Evolutionary conservation across 2,329 filamentous ascomycete genomes (phyloP).

Genomic region (Fusarium oxysporum): DNA sequence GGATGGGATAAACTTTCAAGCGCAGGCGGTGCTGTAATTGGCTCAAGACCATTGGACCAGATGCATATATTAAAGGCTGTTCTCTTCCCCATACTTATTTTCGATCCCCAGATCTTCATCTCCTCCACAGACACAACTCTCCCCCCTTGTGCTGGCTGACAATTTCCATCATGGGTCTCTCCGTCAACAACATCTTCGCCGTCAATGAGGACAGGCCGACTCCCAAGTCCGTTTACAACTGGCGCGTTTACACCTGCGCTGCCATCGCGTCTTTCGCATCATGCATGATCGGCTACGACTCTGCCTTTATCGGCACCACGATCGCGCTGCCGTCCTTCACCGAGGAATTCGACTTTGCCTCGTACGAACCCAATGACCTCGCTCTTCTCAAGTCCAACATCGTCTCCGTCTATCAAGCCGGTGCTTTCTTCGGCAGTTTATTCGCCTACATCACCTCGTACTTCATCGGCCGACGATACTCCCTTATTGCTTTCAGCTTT

Average conservation of each 20-base stretch:
- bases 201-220: slow-evolving; percentile 68
- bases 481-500: slow-evolving; percentile 68
- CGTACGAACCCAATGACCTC: slow-evolving; percentile 59
- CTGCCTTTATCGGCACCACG: slow-evolving; percentile 83
- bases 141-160: neutral
- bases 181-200: slow-evolving; percentile 58
- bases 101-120: neutral
- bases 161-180: neutral
- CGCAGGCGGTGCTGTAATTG: neutral
- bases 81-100: neutral
- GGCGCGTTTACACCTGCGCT: slow-evolving; percentile 67
- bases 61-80: neutral
- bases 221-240: slow-evolving; percentile 68
- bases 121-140: neutral
- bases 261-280: slow-evolving; percentile 67
- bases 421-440: slow-evolving; percentile 84
- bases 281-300: slow-evolving; percentile 72
- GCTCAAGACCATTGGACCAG: neutral
- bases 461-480: slow-evolving; percentile 74
- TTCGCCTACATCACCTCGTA: slow-evolving; percentile 74
- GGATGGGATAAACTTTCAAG: slow-evolving; percentile 15
- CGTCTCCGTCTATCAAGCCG: slow-evolving; percentile 84
- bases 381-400: slow-evolving; percentile 78
- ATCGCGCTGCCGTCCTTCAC: slow-evolving; percentile 76
- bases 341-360: slow-evolving; percentile 72